Base-by-base conservation (phyloP, 441 rosid species). In the Croton laevigatus region DNA sequence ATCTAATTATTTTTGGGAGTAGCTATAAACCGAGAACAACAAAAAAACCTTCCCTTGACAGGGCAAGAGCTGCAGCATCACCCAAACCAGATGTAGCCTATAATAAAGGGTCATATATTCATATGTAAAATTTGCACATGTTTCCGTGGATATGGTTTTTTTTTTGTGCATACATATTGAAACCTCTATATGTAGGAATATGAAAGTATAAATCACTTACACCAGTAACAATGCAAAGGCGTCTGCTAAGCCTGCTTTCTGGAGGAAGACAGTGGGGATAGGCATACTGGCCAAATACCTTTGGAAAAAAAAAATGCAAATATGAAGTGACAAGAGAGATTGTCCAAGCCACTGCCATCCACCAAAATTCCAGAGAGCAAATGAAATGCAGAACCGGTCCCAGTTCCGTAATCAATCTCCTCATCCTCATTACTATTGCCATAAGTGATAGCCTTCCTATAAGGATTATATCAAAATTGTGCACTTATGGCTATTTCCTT, bases 31-130 rank as follows among this genome's bases (percentile, higher is more conserved):
- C 97, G 49, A 93, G 91, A 81, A 88, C 81, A 71, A 90, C 79
- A 52, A 69, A 83, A 79, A 88, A 90, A 20, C 97, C 97, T 70
- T 94, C 81, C 73, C 64, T 84, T 62, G 97, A 86, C 74, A 91
- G 90, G 76, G 85, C 89, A 78, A 58, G 72, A 12, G 97, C 94
- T n/a, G 94, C 85, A 4, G 93, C 94, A 13, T 82, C 87, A 42
- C 98, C 97, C 44, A 91, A 64, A 42, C 98, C 98, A 23, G 97
- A 94, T 57, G 96, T 87, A 71, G 96, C 94, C 98, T 91, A 71
- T 65, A 73, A 49, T 74, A 74, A 6, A 46, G 4, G 23, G 60
- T 5, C 16, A 48, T n/a, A 17, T 40, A 11, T 14, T n/a, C 14
- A 48, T n/a, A 32, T 22, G 14, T 14, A 20, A 13, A n/a, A 17